phyloP scores from a whole-genome alignment of 352 stramenopile genomes.

The Phytopythium ostracodes region DNA sequence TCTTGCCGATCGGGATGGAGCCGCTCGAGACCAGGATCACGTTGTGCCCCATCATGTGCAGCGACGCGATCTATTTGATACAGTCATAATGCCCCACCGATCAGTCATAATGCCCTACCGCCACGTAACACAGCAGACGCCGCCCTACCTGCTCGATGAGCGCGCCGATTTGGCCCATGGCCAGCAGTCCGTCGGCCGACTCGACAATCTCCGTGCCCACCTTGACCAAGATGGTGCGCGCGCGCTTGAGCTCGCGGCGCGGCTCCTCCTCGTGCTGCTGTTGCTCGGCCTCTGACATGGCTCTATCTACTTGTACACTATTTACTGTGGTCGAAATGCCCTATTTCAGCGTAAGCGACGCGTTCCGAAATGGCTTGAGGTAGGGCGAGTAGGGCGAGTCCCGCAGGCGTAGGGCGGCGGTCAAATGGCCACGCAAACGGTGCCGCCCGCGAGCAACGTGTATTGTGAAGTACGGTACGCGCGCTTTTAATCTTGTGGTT shows the following conservation, averaged over 20 bases:
- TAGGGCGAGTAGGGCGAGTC: background rate
- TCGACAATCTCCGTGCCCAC: conserved; percentile 86
- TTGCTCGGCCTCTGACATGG: background rate
- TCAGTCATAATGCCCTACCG: background rate
- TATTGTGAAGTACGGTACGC: background rate
- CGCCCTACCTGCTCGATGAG: conserved; percentile 64
- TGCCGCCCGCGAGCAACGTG: too few relatives aligned
- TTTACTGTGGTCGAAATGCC: background rate
- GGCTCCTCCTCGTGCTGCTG: conserved; percentile 5
- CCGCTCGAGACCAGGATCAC: conserved; percentile 84
- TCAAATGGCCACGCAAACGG: background rate
- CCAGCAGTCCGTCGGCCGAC: conserved; percentile 65
- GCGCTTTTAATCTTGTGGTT: background rate
- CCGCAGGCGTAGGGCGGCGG: too few relatives aligned
- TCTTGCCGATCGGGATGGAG: conserved; percentile 73
- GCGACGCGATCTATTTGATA: conserved; percentile 46
- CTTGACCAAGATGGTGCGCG: conserved; percentile 79
- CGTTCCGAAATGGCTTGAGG: background rate
- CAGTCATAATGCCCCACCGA: background rate
- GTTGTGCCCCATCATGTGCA: conserved; percentile 81
- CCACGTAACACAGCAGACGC: background rate
- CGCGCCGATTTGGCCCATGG: conserved; percentile 82
- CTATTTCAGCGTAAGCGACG: background rate
- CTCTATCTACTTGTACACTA: background rate
- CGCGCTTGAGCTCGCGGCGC: conserved; percentile 45